Evolutionary conservation across 2,329 filamentous ascomycete genomes (phyloP), one percentile per base, ranked within the genome.

Genomic region (Xylaria sp.): DNA sequence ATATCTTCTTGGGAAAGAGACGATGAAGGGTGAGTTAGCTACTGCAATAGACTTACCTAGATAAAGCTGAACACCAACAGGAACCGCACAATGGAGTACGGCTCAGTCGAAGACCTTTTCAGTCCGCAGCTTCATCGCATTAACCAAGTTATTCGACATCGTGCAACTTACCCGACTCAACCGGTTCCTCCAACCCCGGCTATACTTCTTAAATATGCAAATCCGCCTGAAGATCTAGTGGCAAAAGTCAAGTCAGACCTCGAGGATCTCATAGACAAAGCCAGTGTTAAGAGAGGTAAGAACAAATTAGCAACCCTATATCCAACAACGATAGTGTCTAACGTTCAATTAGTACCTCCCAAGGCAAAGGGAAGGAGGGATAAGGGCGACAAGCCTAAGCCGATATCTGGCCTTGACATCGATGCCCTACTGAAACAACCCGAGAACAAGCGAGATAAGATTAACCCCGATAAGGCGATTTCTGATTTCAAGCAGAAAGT

Each of bases 401-500:
- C 95, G 0, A 85, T 97, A 8, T 98, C 94, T 0, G 93, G 93
- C 19, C 87, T 99, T 40, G 91, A 98, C 70, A 85, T 98, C 38
- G 90, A 93, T 62, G 87, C 87, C 4, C 85, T 98, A 2, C 86
- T 98, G 54, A 70, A 59, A 41, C 70, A 70, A 54, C 69, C 73
- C 4, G 68, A 70, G 44, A 70, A 73, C 47, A 73, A 71, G 61
- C 72, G 73, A 51, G 71, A 64, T 6, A 75, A 71, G 59, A 81
- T 87, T 21, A 80, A 81, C 2, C 74, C 84, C 0, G 83, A 89
- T 9, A 98, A 98, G 66, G 87, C 93, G 1, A 87, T 98, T 4
- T 93, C 95, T 0, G 91, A 94, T 62, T 97, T 97, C 84, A 96
- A 93, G 73, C 92, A 92, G 74, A 84, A 89, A 3, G 81, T 98